phyloP scores from a whole-genome alignment of 2,329 filamentous ascomycete species.

The Neoascochyta sp. region DNA sequence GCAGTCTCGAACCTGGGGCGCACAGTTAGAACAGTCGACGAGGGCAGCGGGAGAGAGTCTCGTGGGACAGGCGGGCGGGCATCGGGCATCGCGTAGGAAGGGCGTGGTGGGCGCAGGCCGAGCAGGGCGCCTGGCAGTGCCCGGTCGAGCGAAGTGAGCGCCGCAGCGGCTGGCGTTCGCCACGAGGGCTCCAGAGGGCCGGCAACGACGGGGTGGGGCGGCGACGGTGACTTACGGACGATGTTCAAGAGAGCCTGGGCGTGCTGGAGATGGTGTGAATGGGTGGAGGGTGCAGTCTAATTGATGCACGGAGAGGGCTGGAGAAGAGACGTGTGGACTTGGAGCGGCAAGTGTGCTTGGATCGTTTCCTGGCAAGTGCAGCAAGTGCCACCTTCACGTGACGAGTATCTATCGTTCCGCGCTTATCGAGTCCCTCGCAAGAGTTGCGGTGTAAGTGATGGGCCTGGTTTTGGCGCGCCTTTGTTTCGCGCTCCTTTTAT shows the following conservation, averaged over 20 bases:
- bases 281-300: constrained; percentile 38
- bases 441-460: constrained; percentile 17
- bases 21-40: constrained; percentile 13
- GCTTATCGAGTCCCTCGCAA: constrained; percentile 18
- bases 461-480: constrained; percentile 1
- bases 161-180: no score
- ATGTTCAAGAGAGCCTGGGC: constrained; percentile 35
- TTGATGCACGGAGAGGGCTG: constrained; percentile 40
- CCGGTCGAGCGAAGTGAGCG: no score
- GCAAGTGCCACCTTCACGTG: constrained; percentile 32
- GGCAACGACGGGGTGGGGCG: no score
- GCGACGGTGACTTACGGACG: constrained; percentile 32
- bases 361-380: no score
- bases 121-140: constrained; percentile 20
- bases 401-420: constrained; percentile 18
- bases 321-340: constrained; percentile 36
- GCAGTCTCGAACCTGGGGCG: constrained; percentile 37
- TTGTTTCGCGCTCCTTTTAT: constrained; percentile 14
- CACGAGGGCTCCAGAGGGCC: constrained; percentile 13
- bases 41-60: constrained; percentile 5
- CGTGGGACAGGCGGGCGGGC: no score
- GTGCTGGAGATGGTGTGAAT: constrained; percentile 35
- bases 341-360: constrained; percentile 18
- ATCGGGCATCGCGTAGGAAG: constrained; percentile 20
- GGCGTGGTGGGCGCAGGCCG: constrained; percentile 26